These are phyloP conservation scores for Glycine soja DNA, from an alignment of 306 rosid genomes.

Conservation along the genomic window DNA sequence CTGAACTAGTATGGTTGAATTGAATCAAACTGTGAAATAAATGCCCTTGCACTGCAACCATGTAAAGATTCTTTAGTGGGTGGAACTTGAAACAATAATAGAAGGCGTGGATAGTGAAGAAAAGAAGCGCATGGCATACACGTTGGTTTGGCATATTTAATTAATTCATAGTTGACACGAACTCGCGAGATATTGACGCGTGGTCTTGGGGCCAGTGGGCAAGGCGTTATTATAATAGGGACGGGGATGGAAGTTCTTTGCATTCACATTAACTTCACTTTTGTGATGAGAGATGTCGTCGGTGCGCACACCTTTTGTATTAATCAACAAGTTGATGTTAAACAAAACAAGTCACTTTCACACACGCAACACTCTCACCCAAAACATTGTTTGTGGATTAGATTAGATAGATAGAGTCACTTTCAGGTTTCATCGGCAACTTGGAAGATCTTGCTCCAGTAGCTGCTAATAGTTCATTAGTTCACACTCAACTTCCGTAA, in stretches of 20 bases:
- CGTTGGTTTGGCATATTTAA: constrained; percentile 17
- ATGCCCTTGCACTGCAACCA: no score
- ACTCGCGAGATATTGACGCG: background rate
- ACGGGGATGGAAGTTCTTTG: no score
- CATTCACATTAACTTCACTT: background rate
- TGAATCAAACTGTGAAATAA: no score
- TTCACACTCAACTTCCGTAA: background rate
- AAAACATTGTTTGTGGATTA: background rate
- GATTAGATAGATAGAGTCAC: background rate
- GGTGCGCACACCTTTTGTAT: background rate
- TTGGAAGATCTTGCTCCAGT: background rate
- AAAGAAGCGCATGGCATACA: constrained; percentile 38
- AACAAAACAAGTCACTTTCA: background rate
- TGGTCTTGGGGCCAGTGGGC: background rate
- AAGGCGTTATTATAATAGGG: background rate
- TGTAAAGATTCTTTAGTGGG: no score
- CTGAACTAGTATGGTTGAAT: no score
- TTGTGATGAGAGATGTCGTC: no score
- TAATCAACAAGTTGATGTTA: background rate
- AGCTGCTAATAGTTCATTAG: no score
- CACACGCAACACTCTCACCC: background rate
- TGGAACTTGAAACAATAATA: background rate
- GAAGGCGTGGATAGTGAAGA: background rate
- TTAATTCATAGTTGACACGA: no score
- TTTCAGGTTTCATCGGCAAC: background rate